A percentile compares a stretch with the other conserved stretches of the same genome.
Conservation (phyloP, 306 rosid species). For the Gynostemma pentaphyllum region DNA sequence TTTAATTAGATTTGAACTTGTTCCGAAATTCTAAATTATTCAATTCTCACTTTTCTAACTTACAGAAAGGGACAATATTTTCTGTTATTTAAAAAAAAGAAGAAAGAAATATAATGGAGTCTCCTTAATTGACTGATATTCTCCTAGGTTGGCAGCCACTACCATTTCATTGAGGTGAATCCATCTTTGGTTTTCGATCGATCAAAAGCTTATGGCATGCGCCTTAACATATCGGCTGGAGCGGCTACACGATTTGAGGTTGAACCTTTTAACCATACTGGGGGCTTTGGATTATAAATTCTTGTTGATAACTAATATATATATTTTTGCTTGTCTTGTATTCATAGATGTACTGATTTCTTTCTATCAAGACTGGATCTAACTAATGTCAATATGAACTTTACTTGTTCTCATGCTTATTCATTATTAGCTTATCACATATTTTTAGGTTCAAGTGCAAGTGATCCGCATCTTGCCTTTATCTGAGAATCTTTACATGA, state of each 20-base stretch:
- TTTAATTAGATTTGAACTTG: background rate
- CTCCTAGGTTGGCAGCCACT: conserved; percentile 93
- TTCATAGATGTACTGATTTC: background rate
- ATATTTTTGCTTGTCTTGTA: background rate
- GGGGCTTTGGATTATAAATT: conserved; percentile 5
- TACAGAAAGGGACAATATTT: background rate
- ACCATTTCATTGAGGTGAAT: conserved; percentile 84
- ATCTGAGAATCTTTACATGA: background rate
- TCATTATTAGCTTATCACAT: background rate
- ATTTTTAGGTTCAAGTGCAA: background rate
- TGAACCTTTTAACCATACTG: conserved; percentile 6
- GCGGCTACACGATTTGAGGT: conserved; percentile 90
- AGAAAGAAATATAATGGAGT: background rate
- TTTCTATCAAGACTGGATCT: background rate
- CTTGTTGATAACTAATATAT: background rate
- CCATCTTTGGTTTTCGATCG: conserved; percentile 71
- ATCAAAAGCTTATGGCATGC: conserved; percentile 71
- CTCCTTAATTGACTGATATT: background rate
- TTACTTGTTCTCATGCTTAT: background rate
- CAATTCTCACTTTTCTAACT: background rate
- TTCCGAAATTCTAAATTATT: background rate
- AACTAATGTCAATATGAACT: background rate
- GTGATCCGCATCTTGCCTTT: background rate
- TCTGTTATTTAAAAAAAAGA: background rate
- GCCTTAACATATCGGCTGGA: conserved; percentile 82